Evolutionary conservation across 306 rosid species (phyloP).

Genomic region (Begonia peltatifolia): DNA sequence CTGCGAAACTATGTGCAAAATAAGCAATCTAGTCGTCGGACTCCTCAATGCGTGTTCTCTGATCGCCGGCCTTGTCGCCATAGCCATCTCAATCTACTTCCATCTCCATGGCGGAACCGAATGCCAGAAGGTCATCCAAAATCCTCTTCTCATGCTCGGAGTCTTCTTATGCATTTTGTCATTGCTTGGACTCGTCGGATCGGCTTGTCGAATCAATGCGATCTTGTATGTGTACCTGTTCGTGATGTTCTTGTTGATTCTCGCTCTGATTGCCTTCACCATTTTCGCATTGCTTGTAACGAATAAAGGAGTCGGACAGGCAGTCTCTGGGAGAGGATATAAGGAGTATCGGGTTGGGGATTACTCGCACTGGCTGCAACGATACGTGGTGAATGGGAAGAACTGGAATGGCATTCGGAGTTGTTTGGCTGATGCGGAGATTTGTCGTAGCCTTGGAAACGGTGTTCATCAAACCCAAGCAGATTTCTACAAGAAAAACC

Average conservation of each 20-base stretch:
- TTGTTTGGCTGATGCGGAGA: slow-evolving; percentile 38
- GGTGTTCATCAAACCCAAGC: slow-evolving; percentile 18
- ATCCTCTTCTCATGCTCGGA: slow-evolving; percentile 42
- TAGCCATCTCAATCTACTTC: slow-evolving; percentile 25
- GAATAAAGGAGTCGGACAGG: slow-evolving; percentile 34
- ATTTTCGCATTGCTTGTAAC: slow-evolving; percentile 46
- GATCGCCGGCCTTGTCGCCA: slow-evolving; percentile 31
- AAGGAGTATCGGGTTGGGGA: slow-evolving; percentile 40
- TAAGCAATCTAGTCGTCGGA: slow-evolving; percentile 46
- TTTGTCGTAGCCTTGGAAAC: slow-evolving; percentile 32
- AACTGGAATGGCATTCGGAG: slow-evolving; percentile 56
- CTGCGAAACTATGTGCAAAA: slow-evolving; percentile 22
- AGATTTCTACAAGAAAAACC: slow-evolving; percentile 27
- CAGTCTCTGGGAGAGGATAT: slow-evolving; percentile 33
- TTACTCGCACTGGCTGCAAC: slow-evolving; percentile 72
- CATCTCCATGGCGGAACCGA: slow-evolving; percentile 27
- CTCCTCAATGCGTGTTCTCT: slow-evolving; percentile 39
- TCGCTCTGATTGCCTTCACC: slow-evolving; percentile 41
- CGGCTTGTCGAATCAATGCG: slow-evolving; percentile 30
- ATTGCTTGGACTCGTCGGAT: slow-evolving; percentile 44
- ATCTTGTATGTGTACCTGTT: slow-evolving; percentile 38
- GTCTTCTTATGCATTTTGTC: slow-evolving; percentile 31
- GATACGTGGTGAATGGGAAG: slow-evolving; percentile 30
- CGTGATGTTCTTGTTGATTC: slow-evolving; percentile 33
- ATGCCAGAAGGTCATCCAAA: slow-evolving; percentile 45